Percentiles rank a stretch among this genome's conserved stretches.
Conservation (phyloP, 805 yeast species). For the Kuraishia borneana region DNA sequence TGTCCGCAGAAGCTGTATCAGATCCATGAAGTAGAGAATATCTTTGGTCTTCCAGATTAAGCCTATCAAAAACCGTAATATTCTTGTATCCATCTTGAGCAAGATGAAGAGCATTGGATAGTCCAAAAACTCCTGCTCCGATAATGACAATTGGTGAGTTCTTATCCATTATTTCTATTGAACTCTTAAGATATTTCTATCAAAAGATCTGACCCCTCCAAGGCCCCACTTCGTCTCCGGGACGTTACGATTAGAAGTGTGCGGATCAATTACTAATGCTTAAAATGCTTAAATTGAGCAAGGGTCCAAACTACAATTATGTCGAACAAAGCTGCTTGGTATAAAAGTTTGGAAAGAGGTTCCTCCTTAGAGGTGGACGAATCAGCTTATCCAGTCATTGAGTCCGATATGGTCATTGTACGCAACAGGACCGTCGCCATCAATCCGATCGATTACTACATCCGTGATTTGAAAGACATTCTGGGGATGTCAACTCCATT, state of each 20-base stretch:
- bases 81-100: slow-evolving; percentile 22
- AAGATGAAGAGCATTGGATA: slow-evolving; percentile 35
- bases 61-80: slow-evolving; percentile 26
- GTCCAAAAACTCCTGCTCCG: slow-evolving; percentile 48
- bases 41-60: slow-evolving; percentile 16
- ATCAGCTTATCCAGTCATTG: background rate
- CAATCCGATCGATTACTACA: background rate
- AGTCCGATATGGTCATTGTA: background rate
- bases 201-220: no score
- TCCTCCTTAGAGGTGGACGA: background rate
- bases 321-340: no score
- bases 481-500: slow-evolving; percentile 7
- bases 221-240: no score
- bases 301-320: no score
- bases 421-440: slow-evolving; percentile 1
- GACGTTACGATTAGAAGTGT: no score
- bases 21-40: slow-evolving; percentile 24
- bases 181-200: no score
- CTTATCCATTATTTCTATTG: no score
- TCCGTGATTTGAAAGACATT: background rate
- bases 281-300: no score
- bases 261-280: no score
- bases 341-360: no score
- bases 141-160: slow-evolving; percentile 22
- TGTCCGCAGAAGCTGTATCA: slow-evolving; percentile 27